phyloP scores from a whole-genome alignment of 2,329 filamentous ascomycete species.

The Didymellaceae sp. region DNA sequence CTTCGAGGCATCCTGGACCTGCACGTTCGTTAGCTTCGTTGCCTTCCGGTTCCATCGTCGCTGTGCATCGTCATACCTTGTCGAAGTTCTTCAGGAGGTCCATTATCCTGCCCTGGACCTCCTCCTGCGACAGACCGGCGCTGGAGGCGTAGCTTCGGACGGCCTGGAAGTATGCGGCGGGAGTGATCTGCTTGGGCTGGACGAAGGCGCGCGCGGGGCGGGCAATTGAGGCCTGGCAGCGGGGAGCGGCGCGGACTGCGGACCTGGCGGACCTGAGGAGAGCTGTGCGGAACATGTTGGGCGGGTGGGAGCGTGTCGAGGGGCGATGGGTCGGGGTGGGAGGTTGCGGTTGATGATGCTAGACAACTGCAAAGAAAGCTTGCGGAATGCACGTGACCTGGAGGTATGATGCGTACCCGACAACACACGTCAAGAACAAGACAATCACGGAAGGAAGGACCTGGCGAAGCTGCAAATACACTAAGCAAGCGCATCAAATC shows the following conservation, averaged over 20 bases:
- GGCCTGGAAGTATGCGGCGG: slow-evolving; percentile 70
- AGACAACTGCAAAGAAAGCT: slow-evolving; percentile 27
- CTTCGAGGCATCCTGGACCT: slow-evolving; percentile 70
- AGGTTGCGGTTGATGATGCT: slow-evolving; percentile 29
- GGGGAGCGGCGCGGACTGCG: slow-evolving; percentile 51
- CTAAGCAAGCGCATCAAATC: neutral
- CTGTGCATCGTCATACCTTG: slow-evolving; percentile 69
- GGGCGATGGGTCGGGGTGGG: slow-evolving; percentile 29
- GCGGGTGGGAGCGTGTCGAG: slow-evolving; percentile 26
- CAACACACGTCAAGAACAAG: neutral
- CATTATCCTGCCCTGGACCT: slow-evolving; percentile 91
- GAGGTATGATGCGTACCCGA: slow-evolving; percentile 3
- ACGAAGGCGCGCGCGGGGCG: slow-evolving; percentile 68
- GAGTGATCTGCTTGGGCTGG: slow-evolving; percentile 65
- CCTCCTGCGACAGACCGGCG: slow-evolving; percentile 76
- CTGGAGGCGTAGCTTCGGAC: slow-evolving; percentile 87
- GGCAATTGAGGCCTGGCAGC: slow-evolving; percentile 58
- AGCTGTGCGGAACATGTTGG: slow-evolving; percentile 87
- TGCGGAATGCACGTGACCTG: slow-evolving; percentile 11
- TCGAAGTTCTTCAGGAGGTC: slow-evolving; percentile 95
- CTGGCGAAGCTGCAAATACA: neutral
- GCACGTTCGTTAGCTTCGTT: slow-evolving; percentile 38
- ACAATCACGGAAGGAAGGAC: neutral
- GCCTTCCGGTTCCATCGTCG: slow-evolving; percentile 15
- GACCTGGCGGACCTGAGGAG: slow-evolving; percentile 76